Percentiles rank a stretch among this genome's conserved stretches.
phyloP scores from a whole-genome alignment of 2,329 filamentous ascomycete species.

The Arachnomyces sp. region DNA sequence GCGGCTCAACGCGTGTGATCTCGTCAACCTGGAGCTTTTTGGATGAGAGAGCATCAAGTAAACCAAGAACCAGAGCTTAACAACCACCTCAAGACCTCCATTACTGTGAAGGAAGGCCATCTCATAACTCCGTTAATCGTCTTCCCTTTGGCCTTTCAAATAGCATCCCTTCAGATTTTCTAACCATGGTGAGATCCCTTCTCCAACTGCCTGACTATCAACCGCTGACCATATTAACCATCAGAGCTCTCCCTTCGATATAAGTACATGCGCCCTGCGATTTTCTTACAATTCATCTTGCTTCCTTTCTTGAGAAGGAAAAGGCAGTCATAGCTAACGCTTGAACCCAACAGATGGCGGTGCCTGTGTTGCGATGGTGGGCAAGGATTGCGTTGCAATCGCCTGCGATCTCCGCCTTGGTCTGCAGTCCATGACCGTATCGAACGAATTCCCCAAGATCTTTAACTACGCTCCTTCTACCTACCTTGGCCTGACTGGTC shows the following conservation, averaged over 20 bases:
- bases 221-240: slow-evolving; percentile 24
- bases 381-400: slow-evolving; percentile 99
- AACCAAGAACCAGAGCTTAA: too few species aligned
- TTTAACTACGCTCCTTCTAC: slow-evolving; percentile 88
- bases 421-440: slow-evolving; percentile 91
- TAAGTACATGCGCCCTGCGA: slow-evolving; percentile 59
- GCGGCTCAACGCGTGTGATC: slow-evolving; percentile 1
- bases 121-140: slow-evolving; percentile 2
- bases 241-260: slow-evolving; percentile 86
- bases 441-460: slow-evolving; percentile 99
- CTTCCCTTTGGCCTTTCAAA: too few species aligned
- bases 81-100: slow-evolving; percentile 4
- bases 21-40: slow-evolving; percentile 1
- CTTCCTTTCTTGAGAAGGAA: background rate
- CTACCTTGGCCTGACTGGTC: slow-evolving; percentile 90
- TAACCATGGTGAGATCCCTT: slow-evolving; percentile 24
- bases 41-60: background rate
- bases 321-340: slow-evolving; percentile 12
- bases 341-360: slow-evolving; percentile 57
- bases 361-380: slow-evolving; percentile 96
- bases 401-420: slow-evolving; percentile 97
- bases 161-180: too few species aligned
- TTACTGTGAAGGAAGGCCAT: slow-evolving; percentile 8
- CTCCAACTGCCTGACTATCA: slow-evolving; percentile 8
- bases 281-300: background rate